A percentile compares a stretch with the other conserved stretches of the same genome.
phyloP scores from a whole-genome alignment of 495 filamentous ascomycete species.

The Tetracladium marchalianum region DNA sequence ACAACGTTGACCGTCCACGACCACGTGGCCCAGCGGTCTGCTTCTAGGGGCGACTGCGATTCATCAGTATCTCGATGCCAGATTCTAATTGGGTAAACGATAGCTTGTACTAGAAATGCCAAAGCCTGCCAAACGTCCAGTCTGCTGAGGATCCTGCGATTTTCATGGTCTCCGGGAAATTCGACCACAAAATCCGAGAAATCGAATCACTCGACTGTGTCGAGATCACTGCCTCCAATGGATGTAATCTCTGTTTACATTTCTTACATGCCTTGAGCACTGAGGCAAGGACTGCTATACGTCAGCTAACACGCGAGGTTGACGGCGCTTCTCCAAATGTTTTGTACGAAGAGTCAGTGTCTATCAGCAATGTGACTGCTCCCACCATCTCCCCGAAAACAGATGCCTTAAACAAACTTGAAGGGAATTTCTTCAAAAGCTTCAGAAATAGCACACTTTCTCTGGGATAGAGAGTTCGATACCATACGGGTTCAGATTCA shows the following conservation, averaged over 20 bases:
- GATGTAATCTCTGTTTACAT: not conserved
- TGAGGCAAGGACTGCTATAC: not conserved
- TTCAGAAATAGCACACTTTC: not conserved
- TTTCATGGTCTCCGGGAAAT: too few relatives aligned
- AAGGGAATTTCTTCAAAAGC: not conserved
- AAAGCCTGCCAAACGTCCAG: too few relatives aligned
- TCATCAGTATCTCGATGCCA: too few relatives aligned
- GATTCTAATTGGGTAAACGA: too few relatives aligned
- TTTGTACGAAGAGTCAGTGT: not conserved
- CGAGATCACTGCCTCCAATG: not conserved
- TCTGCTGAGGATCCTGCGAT: too few relatives aligned
- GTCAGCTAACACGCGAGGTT: not conserved
- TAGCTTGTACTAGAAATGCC: too few relatives aligned
- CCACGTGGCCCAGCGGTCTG: too few relatives aligned
- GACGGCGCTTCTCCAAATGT: not conserved
- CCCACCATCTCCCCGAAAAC: not conserved
- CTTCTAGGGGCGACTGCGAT: too few relatives aligned
- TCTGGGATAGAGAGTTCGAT: not conserved
- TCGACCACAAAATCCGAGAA: too few relatives aligned
- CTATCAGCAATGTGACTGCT: not conserved
- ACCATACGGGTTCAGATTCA: not conserved
- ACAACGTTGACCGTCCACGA: too few relatives aligned
- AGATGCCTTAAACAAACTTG: not conserved
- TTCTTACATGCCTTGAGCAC: not conserved
- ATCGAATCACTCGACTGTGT: not conserved